A percentile compares a stretch with the other conserved stretches of the same genome.
These are phyloP conservation scores for Coemansia furcata DNA, from an alignment of 192 early-diverging fungal species.

Conservation along the genomic window DNA sequence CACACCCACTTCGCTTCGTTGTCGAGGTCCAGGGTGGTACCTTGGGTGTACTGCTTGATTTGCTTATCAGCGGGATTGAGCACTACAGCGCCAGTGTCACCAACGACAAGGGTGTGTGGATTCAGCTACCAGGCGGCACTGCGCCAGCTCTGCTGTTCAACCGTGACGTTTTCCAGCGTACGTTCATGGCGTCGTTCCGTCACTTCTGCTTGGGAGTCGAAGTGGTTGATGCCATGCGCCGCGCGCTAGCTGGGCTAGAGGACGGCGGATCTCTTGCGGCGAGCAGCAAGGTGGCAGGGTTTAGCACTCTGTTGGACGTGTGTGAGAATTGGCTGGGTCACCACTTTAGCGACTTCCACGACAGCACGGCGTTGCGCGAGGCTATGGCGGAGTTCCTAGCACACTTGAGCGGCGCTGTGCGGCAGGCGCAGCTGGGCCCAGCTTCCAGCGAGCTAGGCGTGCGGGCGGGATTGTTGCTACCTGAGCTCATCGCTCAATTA, in stretches of 20 bases:
- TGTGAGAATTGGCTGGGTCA: slow-evolving; percentile 62
- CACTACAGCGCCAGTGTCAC: slow-evolving; percentile 36
- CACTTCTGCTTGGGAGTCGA: slow-evolving; percentile 57
- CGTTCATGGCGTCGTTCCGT: slow-evolving; percentile 67
- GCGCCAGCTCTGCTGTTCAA: slow-evolving; percentile 39
- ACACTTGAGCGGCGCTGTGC: slow-evolving; percentile 7
- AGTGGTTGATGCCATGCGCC: slow-evolving; percentile 37
- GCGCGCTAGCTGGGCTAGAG: slow-evolving; percentile 12
- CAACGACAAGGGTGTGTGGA: slow-evolving; percentile 48
- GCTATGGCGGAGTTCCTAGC: slow-evolving; percentile 48
- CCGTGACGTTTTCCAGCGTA: slow-evolving; percentile 52
- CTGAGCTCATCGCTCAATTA: slow-evolving; percentile 31
- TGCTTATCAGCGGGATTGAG: slow-evolving; percentile 60
- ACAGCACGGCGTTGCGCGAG: slow-evolving; percentile 57
- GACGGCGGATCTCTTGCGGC: slow-evolving; percentile 33
- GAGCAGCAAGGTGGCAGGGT: not conserved
- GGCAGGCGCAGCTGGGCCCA: not conserved
- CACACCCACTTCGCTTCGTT: slow-evolving; percentile 30
- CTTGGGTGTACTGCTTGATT: slow-evolving; percentile 55
- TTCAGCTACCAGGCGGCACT: slow-evolving; percentile 32
- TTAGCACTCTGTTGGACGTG: slow-evolving; percentile 53
- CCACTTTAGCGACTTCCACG: slow-evolving; percentile 64
- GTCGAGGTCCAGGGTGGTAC: slow-evolving; percentile 67
- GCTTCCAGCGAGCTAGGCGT: slow-evolving; percentile 8
- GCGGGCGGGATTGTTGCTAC: slow-evolving; percentile 16